A percentile compares a stretch with the other conserved stretches of the same genome.
These are phyloP conservation scores for Cunninghamia lanceolata DNA, from an alignment of 75 land plant genomes.

Conservation along the genomic window DNA sequence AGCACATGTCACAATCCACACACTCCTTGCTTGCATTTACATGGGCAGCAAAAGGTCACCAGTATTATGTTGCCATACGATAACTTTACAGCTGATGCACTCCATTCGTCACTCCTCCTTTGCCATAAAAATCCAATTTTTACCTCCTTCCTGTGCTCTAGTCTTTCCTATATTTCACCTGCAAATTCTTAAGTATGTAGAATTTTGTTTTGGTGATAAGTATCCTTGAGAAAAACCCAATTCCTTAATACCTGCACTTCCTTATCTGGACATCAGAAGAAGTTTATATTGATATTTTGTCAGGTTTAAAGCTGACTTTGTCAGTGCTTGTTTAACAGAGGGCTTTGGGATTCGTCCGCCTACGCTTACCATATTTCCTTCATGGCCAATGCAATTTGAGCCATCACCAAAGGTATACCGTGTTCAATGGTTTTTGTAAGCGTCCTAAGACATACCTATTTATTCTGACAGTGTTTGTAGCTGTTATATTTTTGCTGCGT, in stretches of 20 bases:
- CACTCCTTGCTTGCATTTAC: not conserved
- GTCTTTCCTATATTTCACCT: not conserved
- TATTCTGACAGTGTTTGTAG: no score
- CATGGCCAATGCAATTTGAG: slow-evolving; percentile 13
- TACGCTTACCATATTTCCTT: slow-evolving; percentile 9
- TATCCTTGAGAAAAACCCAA: not conserved
- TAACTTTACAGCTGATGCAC: slow-evolving; percentile 4
- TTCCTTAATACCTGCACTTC: not conserved
- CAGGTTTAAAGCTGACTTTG: no score
- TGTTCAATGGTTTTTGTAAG: not conserved
- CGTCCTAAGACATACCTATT: no score
- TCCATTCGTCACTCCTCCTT: not conserved
- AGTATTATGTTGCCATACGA: not conserved
- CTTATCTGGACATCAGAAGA: not conserved
- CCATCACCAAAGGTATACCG: not conserved
- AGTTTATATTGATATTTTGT: not conserved
- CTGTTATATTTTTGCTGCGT: no score
- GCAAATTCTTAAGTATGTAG: not conserved
- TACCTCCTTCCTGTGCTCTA: not conserved
- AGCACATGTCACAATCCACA: slow-evolving; percentile 1
- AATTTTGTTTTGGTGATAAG: not conserved
- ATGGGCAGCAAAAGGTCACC: not conserved
- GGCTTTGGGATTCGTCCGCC: slow-evolving; percentile 8
- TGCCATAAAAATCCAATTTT: not conserved
- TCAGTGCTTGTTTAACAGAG: not conserved